Evolutionary conservation across 352 stramenopile genomes (phyloP), one percentile per base, ranked within the genome.

Genomic region (Globisporangium perplexum): DNA sequence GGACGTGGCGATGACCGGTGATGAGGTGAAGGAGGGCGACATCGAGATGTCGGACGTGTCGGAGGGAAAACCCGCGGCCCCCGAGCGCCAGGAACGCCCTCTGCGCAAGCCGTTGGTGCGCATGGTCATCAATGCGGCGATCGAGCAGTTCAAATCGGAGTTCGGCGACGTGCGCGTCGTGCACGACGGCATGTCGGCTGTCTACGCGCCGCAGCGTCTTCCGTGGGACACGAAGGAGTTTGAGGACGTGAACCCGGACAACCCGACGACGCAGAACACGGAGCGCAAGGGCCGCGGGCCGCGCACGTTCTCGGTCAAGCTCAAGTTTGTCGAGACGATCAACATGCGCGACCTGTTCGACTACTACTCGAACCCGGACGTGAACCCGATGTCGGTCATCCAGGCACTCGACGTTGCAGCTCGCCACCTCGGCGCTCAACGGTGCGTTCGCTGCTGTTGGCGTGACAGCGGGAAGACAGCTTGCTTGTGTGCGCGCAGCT

Each of bases 381-480:
- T 71, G 15, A 88, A 86, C 57, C 69, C 77, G 20, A 72, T 81
- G 68, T 72, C 71, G 18, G 65, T 81, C 3, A 57, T 90, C 11
- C 82, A 92, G 57, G 82, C 82, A 4, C 59, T 92, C 26, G 82
- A 92, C 49, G 72, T 92, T n/a, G 82, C 75, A 3, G 68, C 73
- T 31, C 78, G 82, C 14, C 76, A 90, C 30, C 50, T 82, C 6
- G 72, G 70, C 20, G 63, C 72, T n/a, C 72, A 85, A 36, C 49
- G 60, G 59, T 66, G 24, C 30, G 52, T 47, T 39, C 39, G 24
- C 2, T 45, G 20, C 12, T 45, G 4, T 22, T 48, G 28, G 1
- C 47, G 33, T 39, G 26, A 18, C 31, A 23, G 17, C 49, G 24
- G 10, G n/a, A n/a, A n/a, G n/a, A n/a, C n/a, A n/a, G 20, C n/a